Base-by-base conservation (phyloP, 371 early-diverging fungal species). In the Cladochytrium tenue region DNA sequence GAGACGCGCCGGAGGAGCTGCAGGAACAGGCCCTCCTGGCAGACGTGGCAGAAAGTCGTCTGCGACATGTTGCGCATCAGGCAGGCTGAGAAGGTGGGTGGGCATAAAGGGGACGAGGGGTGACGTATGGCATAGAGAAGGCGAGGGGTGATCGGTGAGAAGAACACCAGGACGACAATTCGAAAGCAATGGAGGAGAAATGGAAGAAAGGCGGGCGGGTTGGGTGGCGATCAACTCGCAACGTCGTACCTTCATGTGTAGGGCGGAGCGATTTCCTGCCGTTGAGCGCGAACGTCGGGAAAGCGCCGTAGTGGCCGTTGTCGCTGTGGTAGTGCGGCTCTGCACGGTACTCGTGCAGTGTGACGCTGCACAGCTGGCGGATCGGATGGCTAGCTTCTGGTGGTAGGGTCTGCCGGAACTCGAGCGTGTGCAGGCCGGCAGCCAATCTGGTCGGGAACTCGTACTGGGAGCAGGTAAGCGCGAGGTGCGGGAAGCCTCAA, bases 21-120 rank as follows among this genome's bases (percentile, higher is more conserved):
- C 30, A 72, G 65, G 83, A 86, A 86, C 51, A 88, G 68, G 17
- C 88, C 88, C 61, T 88, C 86, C 53, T 79, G 73, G 76, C 88
- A 88, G 25, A 86, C 68, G 5, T 62, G 65, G 68, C 88, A 86
- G 60, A 86, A 81, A 3, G 64, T 56, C 2, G 61, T 62, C 13
- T 69, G 66, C 26, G 76, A 56, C 86, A 86, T 88, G 69, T 88
- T 85, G 32, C 88, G 76, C 88, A 88, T 88, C 65, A 88, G 56
- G 56, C 88, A 88, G 30, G 60, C 68, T 60, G 15, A 5, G 15
- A 58, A 81, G 83, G 70, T 86, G 79, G 53, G 83, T 84, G 20
- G 80, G 82, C 10, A 83, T 71, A 73, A 77, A 84, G 4, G 78
- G 73, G 62, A 78, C 77, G 25, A 60, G 57, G 3, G 25, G 43